Conservation (phyloP, 129 eudicot species). For the Flaveria bidentis region DNA sequence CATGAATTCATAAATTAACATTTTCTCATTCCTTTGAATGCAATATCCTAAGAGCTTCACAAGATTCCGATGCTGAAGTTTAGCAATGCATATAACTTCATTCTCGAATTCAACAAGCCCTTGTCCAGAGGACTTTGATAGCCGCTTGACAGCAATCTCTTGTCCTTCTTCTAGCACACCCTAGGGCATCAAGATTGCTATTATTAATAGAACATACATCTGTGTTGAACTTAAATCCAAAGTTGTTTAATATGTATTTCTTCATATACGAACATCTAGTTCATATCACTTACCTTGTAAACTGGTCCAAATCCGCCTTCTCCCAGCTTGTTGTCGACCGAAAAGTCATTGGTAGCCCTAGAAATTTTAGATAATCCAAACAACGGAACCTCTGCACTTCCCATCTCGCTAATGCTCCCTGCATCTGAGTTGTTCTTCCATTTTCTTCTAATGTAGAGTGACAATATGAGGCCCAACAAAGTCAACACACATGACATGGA, state of each 20-base stretch:
- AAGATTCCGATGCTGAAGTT: slow-evolving; percentile 42
- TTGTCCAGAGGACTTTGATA: slow-evolving; percentile 52
- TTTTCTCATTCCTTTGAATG: slow-evolving; percentile 51
- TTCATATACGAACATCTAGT: neutral
- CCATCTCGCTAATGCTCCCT: slow-evolving; percentile 2
- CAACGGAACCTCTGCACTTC: slow-evolving; percentile 22
- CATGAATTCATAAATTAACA: slow-evolving; percentile 67
- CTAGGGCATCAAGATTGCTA: slow-evolving; percentile 31
- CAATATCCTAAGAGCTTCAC: slow-evolving; percentile 53
- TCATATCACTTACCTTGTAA: slow-evolving; percentile 16
- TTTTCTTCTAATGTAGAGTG: slow-evolving; percentile 16
- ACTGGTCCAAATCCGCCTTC: slow-evolving; percentile 44
- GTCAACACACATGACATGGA: slow-evolving; percentile 18
- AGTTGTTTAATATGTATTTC: neutral
- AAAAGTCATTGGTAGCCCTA: slow-evolving; percentile 34
- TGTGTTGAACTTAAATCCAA: neutral
- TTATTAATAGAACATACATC: neutral
- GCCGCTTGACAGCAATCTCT: slow-evolving; percentile 69
- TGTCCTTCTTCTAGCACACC: slow-evolving; percentile 54
- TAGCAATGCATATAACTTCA: slow-evolving; percentile 43
- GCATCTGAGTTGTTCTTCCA: slow-evolving; percentile 18
- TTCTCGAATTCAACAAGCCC: slow-evolving; percentile 54
- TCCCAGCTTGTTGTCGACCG: slow-evolving; percentile 33
- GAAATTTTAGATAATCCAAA: slow-evolving; percentile 22
- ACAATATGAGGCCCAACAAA: slow-evolving; percentile 32